Percentiles rank a stretch among this genome's conserved stretches.
phyloP scores from a whole-genome alignment of 2,329 filamentous ascomycete genomes.

The Ceratocystis cubensis region DNA sequence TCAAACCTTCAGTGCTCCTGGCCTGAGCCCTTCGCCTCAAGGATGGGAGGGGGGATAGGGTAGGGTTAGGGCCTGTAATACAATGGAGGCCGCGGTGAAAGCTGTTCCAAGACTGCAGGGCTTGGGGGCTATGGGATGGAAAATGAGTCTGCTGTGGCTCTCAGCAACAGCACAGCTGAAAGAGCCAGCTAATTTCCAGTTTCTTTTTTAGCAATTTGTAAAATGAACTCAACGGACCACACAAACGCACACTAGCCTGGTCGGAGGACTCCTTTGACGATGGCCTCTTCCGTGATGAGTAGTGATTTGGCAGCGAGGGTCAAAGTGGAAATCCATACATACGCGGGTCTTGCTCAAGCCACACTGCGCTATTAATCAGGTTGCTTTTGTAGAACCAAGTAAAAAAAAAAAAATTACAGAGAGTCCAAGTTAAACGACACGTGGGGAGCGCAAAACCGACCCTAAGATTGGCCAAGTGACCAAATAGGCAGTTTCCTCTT shows the following conservation, averaged over 20 bases:
- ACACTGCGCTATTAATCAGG: not conserved
- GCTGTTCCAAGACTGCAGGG: not conserved
- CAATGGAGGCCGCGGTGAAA: not conserved
- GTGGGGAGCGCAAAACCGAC: not conserved
- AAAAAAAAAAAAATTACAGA: not conserved
- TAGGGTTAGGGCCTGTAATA: conserved; percentile 6
- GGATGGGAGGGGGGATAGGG: not conserved
- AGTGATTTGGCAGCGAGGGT: not conserved
- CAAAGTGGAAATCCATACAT: not conserved
- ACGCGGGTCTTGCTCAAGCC: not conserved
- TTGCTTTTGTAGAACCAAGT: not conserved
- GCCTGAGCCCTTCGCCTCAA: not conserved
- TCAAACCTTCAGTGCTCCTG: too few relatives aligned
- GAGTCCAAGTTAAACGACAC: not conserved
- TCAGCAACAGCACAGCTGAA: not conserved
- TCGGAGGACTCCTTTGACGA: not conserved
- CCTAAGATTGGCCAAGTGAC: not conserved
- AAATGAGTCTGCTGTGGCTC: not conserved
- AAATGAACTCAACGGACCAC: not conserved
- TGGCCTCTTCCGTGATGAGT: not conserved
- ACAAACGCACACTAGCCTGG: not conserved
- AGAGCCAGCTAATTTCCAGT: not conserved
- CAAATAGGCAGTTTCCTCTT: not conserved
- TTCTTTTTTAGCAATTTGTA: not conserved
- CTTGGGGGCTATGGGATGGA: not conserved